These are phyloP conservation scores for Rhodotorula graminis DNA, from an alignment of 768 basidiomycete genomes.

Conservation along the genomic window DNA sequence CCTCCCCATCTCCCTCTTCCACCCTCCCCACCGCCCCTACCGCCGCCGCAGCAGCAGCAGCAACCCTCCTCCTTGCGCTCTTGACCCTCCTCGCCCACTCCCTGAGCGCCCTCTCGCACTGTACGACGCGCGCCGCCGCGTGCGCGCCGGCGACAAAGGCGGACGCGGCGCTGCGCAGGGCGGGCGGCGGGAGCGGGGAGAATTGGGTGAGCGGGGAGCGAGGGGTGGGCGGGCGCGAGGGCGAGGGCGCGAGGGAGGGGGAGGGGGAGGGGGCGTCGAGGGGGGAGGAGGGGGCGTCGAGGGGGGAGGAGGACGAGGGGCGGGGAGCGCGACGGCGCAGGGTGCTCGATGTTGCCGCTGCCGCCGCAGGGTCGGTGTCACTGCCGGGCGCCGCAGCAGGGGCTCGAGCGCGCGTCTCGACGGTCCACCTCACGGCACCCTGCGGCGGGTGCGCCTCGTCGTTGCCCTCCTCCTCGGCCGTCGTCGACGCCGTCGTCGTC, in stretches of 20 bases:
- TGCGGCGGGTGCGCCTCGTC: too few relatives aligned
- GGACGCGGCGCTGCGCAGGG: neutral
- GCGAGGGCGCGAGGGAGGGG: neutral
- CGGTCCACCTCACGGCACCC: too few relatives aligned
- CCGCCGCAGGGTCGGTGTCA: too few relatives aligned
- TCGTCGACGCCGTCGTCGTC: too few relatives aligned
- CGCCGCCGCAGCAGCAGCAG: neutral
- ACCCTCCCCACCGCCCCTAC: neutral
- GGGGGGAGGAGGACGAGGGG: too few relatives aligned
- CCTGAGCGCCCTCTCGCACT: constrained; percentile 3
- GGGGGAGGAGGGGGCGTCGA: neutral
- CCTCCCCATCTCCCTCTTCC: neutral
- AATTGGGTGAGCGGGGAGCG: constrained; percentile 19
- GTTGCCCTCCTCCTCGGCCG: too few relatives aligned
- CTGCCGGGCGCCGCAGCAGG: too few relatives aligned
- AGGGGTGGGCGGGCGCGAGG: too few relatives aligned
- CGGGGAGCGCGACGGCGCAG: too few relatives aligned
- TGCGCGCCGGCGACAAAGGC: neutral
- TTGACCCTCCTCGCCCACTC: constrained; percentile 9
- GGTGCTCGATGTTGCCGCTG: too few relatives aligned
- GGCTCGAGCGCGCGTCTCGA: too few relatives aligned
- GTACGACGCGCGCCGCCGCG: neutral
- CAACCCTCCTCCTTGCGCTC: neutral
- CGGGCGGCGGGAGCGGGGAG: constrained; percentile 20
- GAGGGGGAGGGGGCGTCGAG: neutral